Evolutionary conservation across 78 protist genomes (phyloP), one percentile per base, ranked within the genome.

Genomic region (Isochrysis galbana): DNA sequence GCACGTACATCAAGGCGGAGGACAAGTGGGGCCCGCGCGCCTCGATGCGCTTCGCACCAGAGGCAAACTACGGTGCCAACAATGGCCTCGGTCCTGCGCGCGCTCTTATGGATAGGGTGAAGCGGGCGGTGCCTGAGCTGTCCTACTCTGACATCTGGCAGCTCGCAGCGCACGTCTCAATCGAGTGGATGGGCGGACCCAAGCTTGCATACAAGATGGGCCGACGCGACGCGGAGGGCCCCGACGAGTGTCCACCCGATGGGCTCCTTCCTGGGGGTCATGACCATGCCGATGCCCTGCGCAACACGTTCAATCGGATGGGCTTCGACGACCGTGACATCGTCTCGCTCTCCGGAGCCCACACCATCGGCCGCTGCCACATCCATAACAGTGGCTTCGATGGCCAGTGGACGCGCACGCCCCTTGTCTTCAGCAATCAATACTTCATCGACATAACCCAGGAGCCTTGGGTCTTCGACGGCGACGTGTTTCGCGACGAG

Each of bases 301-400:
- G 91, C 22, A 23, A 69, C 47, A 87, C 54, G 48, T 90, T 90
- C 74, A 26, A 45, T 72, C 92, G 92, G 22, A 90, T 90, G 92
- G 92, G 92, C 34, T 34, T 90, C 55, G 11, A 14, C 87, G 92
- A 90, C 74, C 41, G 25, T 26, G 92, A 90, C 51, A 90, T 74
- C 77, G 92, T 90, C 41, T 86, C 92, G 42, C 92, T 90, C 36
- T 34, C 74, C 36, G 92, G 92, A 26, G 92, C 92, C 41, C 92
- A 90, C 87, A 90, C 92, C 32, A 36, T 91, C 45, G 93, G 93
- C 42, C 72, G 90, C 39, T 29, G 72, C 46, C 41, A n/a, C 72
- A 22, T 26, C 69, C 26, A n/a, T 32, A 38, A 38, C 69, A 5
- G 25, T 25, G 69, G 72, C 90, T 46, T 86, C 67, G 89, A 82